Base-by-base conservation (phyloP, 768 basidiomycete genomes). In the Phylloporus sp. region DNA sequence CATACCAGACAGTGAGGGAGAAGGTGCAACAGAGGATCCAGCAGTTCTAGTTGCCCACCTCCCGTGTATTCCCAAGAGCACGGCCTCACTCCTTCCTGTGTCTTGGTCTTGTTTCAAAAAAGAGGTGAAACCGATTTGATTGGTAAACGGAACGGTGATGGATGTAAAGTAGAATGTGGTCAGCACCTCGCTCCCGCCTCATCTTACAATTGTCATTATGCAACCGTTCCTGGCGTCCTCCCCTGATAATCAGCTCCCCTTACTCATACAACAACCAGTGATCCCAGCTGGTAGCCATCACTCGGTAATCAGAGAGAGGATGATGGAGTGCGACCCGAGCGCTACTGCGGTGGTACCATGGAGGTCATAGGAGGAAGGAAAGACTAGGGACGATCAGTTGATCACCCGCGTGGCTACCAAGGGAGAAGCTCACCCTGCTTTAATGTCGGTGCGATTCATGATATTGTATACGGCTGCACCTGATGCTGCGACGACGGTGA, bases 1-100 rank as follows among this genome's bases (percentile, higher is more conserved):
- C 95, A 27, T 97, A 95, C 75, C 84, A 89, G 75, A 90, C 88
- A 1, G 84, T 93, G 56, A 86, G 84, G 70, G 90, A 91, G 63
- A 85, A 82, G 74, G 82, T 93, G 73, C 84, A 86, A 63, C 86
- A 89, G 68, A 78, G 86, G 63, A 89, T 93, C 61, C 82, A 85
- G 26, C 86, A 88, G 60, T 75, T 90, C 53, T 91, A 80, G 71
- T n/a, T n/a, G n/a, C 44, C 26, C 6, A 23, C 20, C 35, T 6
- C 12, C 12, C 10, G 11, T 28, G 43, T 20, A 5, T 20, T 24
- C 10, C 12, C 22, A n/a, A n/a, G n/a, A n/a, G n/a, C n/a, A n/a
- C n/a, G n/a, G n/a, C n/a, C n/a, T n/a, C n/a, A n/a, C n/a, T n/a
- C n/a, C n/a, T n/a, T n/a, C n/a, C n/a, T n/a, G n/a, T n/a, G 11